Evolutionary conservation across 192 early-diverging fungal genomes (phyloP), one percentile per base, ranked within the genome.

Genomic region (Mortierella antarctica): DNA sequence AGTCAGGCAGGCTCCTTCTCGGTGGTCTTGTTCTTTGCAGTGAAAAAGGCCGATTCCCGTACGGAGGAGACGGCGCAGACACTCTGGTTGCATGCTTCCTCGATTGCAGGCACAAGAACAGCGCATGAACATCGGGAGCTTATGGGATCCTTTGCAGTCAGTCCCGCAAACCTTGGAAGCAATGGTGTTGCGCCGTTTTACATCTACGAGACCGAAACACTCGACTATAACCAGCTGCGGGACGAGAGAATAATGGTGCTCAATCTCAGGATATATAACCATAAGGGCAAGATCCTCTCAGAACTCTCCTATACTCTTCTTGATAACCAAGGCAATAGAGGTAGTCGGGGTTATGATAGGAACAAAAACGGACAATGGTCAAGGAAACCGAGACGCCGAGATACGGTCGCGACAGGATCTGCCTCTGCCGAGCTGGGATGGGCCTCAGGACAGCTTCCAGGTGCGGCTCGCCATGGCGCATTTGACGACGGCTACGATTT

Each of bases 21-120:
- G 4, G 55, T 74, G n/a, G 73, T 74, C 17, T 56, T 74, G n/a
- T 74, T 74, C 65, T 74, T 74, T 45, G 67, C 73, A 10, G 42
- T 74, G 18, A 65, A 74, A 53, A 41, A 59, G n/a, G 57, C 31
- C 31, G 31, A 31, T 31, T 31, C 31, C 31, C 31, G 31, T 2
- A 12, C 57, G 6, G 1, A 10, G 2, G 10, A 21, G 39, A 58
- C 62, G 48, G 39, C 63, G 47, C 52, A 39, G 12, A 67, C 65
- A 21, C 50, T 74, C 18, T 74, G 73, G 73, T 74, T 57, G 10
- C 15, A 54, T 4, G 64, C 67, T 13, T 67, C 73, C 0, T 57
- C 58, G 7, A 49, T 42, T 21, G 61, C 65, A 14, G 44, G 64
- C 5, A 31, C n/a, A 23, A 66, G 17, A 23, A 67, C 57, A 6